These are phyloP conservation scores for Wallacemonas sp. DNA, from an alignment of 208 protist species.

Conservation along the genomic window DNA sequence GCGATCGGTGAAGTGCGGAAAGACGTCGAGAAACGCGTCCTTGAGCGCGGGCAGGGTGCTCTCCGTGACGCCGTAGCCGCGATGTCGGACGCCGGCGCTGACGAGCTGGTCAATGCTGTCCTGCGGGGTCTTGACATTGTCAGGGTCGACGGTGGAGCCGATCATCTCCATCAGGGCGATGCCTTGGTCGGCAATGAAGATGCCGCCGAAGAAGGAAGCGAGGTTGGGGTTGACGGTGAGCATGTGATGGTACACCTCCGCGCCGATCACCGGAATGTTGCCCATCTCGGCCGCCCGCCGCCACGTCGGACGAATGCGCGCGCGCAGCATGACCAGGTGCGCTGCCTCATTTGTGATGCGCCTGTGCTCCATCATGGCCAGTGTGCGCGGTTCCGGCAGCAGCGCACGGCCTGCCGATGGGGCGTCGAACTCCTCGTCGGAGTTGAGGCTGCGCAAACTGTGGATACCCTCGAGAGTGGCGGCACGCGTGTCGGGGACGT, in stretches of 20 bases:
- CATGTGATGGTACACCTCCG: conserved; percentile 13
- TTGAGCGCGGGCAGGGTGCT: conserved; percentile 1
- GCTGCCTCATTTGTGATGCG: not conserved
- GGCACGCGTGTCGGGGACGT: not conserved
- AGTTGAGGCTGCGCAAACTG: not conserved
- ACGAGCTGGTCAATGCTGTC: conserved; percentile 5
- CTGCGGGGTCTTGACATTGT: not conserved
- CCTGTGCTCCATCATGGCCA: not conserved
- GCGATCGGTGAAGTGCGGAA: conserved; percentile 7
- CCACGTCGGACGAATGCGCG: conserved; percentile 1
- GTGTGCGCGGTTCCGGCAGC: not conserved
- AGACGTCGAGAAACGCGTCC: conserved; percentile 5
- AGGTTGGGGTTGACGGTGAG: conserved; percentile 14
- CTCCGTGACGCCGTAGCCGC: conserved; percentile 11
- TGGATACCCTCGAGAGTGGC: not conserved
- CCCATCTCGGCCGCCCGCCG: not conserved
- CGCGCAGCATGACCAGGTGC: not conserved
- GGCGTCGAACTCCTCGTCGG: not conserved
- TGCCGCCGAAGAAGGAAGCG: not conserved
- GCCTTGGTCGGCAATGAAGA: conserved; percentile 16
- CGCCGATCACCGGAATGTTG: not conserved
- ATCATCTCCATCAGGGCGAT: conserved; percentile 11
- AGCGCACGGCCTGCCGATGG: not conserved
- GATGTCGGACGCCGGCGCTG: conserved; percentile 3
- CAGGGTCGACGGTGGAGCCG: not conserved